These are phyloP conservation scores for Jamesozyma jinghongensis DNA, from an alignment of 805 yeast species.

Conservation along the genomic window DNA sequence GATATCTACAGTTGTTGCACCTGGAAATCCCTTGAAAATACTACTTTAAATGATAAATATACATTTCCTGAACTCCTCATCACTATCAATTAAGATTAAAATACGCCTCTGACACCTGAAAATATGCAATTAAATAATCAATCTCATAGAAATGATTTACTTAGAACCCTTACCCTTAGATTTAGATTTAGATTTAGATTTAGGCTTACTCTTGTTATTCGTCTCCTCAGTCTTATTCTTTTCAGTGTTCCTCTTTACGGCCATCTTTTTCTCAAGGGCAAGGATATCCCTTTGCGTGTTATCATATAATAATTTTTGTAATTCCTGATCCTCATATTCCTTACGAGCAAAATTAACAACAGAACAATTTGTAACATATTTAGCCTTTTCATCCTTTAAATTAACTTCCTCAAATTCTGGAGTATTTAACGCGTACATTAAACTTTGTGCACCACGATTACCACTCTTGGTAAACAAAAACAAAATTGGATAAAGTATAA, in stretches of 20 bases:
- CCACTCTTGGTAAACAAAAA: constrained; percentile 75
- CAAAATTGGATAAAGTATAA: constrained; percentile 70
- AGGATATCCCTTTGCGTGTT: constrained; percentile 51
- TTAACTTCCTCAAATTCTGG: constrained; percentile 56
- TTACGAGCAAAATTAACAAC: constrained; percentile 44
- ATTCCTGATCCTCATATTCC: constrained; percentile 53
- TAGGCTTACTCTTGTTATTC: constrained; percentile 2
- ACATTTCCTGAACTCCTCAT: no score
- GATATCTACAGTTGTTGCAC: no score
- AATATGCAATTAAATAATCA: no score
- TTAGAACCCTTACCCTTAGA: no score
- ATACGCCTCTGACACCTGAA: no score
- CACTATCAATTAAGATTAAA: no score
- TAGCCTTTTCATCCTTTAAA: constrained; percentile 44
- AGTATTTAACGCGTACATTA: constrained; percentile 57
- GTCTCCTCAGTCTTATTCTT: constrained; percentile 2
- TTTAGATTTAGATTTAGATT: no score
- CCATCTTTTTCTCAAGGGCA: constrained; percentile 60
- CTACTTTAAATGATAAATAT: no score
- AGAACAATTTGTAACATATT: constrained; percentile 62
- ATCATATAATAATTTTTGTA: constrained; percentile 54
- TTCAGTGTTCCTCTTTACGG: constrained; percentile 46
- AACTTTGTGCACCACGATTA: constrained; percentile 69
- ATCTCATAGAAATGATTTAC: no score
- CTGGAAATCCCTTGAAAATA: no score